Base-by-base conservation (phyloP, 805 yeast species). In the Metschnikowia kofuensis region DNA sequence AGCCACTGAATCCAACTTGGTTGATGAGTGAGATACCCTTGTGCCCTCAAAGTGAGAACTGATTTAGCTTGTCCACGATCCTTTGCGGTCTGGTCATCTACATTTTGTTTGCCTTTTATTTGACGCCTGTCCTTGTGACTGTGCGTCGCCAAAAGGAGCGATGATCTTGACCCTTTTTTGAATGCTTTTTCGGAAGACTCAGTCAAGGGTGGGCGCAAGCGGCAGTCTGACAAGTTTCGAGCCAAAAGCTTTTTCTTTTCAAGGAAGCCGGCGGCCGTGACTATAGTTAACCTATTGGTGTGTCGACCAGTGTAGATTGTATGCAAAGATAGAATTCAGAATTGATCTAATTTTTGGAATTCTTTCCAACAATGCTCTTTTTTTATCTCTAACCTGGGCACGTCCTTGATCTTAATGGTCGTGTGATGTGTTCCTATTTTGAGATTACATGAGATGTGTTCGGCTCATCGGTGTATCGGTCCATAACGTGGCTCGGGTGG, bases 1-100 rank as follows among this genome's bases (percentile, higher is more conserved):
- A 89, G 96, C 96, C 96, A 89, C 94, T 85, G 91, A 87, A 85
- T 88, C 96, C 96, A 89, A 87, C 96, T 88, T 89, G 96, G 96
- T 87, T 87, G 96, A 89, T 89, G 96, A 89, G 61, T 76, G 79
- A 78, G 77, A 72, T 82, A 82, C 95, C 95, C 85, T 84, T 81
- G 81, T 77, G 79, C 92, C 94, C 94, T 81, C 66, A 62, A 64
- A 85, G 94, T 86, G 91, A 85, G 92, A 87, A 89, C 72, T 70
- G 54, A 66, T 65, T 67, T 81, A 81, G 88, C 85, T 82, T 83
- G 87, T 79, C 90, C 83, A 85, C 79, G 89, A 82, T 78, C 86
- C 92, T 83, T 77, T 77, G 91, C 82, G 87, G 83, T 83, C 89
- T 83, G 84, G 92, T 83, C 89, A 87, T 85, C 92, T 86, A 70